These are phyloP conservation scores for Crithidia mellificae DNA, from an alignment of 208 protist genomes.

Conservation along the genomic window DNA sequence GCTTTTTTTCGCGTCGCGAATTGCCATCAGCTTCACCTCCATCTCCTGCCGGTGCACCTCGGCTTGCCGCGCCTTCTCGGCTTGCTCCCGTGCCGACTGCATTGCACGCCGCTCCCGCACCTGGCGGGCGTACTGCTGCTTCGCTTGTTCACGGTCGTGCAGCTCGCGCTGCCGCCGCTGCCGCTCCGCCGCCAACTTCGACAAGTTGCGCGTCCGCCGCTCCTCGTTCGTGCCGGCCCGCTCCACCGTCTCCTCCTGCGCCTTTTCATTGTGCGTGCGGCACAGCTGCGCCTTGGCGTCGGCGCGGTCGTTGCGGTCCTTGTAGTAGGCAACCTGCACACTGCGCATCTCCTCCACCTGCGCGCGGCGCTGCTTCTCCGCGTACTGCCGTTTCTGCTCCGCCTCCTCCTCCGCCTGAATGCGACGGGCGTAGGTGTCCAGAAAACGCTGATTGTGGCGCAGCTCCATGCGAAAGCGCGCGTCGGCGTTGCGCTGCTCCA, in stretches of 20 bases:
- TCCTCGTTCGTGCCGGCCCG: conserved; percentile 46
- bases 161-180: conserved; percentile 48
- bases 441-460: conserved; percentile 32
- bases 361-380: conserved; percentile 52
- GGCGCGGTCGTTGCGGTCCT: conserved; percentile 46
- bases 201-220: conserved; percentile 44
- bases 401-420: conserved; percentile 39
- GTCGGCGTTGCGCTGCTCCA: conserved; percentile 43
- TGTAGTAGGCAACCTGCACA: conserved; percentile 55
- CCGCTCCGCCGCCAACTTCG: conserved; percentile 47
- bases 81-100: conserved; percentile 36
- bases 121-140: conserved; percentile 44
- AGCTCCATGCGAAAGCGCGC: conserved; percentile 43
- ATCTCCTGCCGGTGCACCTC: conserved; percentile 45
- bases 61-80: conserved; percentile 32
- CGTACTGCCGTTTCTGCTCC: conserved; percentile 39
- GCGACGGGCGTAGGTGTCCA: conserved; percentile 43
- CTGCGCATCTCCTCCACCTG: conserved; percentile 48
- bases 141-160: conserved; percentile 39
- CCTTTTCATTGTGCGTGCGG: conserved; percentile 39
- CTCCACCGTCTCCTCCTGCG: conserved; percentile 45
- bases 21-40: conserved; percentile 46
- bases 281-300: conserved; percentile 48
- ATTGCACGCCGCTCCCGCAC: conserved; percentile 33
- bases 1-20: conserved; percentile 43